phyloP scores from a whole-genome alignment of 2,329 filamentous ascomycete genomes.

The Epichloe elymi region DNA sequence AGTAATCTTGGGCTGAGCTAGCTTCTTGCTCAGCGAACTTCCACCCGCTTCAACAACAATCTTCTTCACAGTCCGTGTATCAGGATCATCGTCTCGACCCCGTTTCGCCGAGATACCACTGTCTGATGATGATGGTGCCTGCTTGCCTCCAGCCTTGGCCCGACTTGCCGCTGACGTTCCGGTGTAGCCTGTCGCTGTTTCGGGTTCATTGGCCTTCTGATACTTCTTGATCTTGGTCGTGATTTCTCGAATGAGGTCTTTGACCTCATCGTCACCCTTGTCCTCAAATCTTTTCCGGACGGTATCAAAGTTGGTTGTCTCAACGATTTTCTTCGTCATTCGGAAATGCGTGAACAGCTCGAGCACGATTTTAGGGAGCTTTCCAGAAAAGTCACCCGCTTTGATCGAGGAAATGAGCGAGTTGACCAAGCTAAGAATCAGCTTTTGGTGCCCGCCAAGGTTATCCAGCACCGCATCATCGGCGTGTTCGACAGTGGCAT shows the following conservation, averaged over 20 bases:
- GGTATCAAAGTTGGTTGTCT: slow-evolving; percentile 52
- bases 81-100: slow-evolving; percentile 26
- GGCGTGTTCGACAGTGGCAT: slow-evolving; percentile 40
- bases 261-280: slow-evolving; percentile 50
- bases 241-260: slow-evolving; percentile 46
- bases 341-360: slow-evolving; percentile 48
- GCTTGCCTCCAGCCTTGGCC: slow-evolving; percentile 21
- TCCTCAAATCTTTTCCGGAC: slow-evolving; percentile 50
- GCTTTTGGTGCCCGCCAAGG: slow-evolving; percentile 42
- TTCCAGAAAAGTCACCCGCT: slow-evolving; percentile 36
- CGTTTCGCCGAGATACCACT: slow-evolving; percentile 22
- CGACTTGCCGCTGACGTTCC: slow-evolving; percentile 27
- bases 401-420: slow-evolving; percentile 42
- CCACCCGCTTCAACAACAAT: slow-evolving; percentile 26
- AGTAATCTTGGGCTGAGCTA: slow-evolving; percentile 21
- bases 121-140: slow-evolving; percentile 8
- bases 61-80: slow-evolving; percentile 28
- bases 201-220: slow-evolving; percentile 19
- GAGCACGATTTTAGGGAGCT: slow-evolving; percentile 41
- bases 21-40: slow-evolving; percentile 26
- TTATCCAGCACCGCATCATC: slow-evolving; percentile 44
- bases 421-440: slow-evolving; percentile 41
- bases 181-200: slow-evolving; percentile 23
- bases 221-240: slow-evolving; percentile 32
- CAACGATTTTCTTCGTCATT: slow-evolving; percentile 47